phyloP scores from a whole-genome alignment of 2,329 filamentous ascomycete genomes.

The Calonectria henricotiae region DNA sequence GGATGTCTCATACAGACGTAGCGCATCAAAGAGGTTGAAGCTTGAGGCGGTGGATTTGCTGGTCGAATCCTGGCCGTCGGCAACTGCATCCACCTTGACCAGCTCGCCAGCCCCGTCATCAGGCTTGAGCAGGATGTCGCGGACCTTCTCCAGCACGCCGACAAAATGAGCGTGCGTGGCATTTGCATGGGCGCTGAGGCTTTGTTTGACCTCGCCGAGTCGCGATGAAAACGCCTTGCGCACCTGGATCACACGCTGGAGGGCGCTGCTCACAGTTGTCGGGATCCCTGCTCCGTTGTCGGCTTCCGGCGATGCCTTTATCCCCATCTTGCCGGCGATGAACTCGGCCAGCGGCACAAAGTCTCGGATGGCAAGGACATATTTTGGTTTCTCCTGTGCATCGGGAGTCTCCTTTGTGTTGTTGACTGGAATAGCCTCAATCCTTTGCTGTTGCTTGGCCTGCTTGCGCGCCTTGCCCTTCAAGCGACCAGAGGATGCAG shows the following conservation, averaged over 20 bases:
- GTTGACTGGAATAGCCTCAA: neutral
- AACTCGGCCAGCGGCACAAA: slow-evolving; percentile 26
- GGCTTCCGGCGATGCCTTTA: neutral
- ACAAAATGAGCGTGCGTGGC: slow-evolving; percentile 22
- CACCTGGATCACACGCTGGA: neutral
- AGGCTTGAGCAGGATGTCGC: slow-evolving; percentile 9
- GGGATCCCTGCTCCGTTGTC: neutral
- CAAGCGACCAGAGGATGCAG: slow-evolving; percentile 42
- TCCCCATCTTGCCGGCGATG: neutral
- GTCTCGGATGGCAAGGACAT: slow-evolving; percentile 21
- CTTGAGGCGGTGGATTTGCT: neutral
- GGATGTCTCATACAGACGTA: slow-evolving; percentile 19
- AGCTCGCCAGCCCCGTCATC: neutral
- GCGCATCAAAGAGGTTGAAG: slow-evolving; percentile 17
- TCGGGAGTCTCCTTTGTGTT: neutral
- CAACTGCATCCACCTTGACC: neutral
- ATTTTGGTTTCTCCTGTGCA: neutral
- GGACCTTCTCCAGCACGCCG: slow-evolving; percentile 13
- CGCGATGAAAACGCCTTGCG: slow-evolving; percentile 13
- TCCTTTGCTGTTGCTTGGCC: slow-evolving; percentile 1
- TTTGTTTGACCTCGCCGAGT: neutral
- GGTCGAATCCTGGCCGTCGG: neutral
- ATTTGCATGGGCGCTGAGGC: neutral
- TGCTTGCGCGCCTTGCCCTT: slow-evolving; percentile 49
- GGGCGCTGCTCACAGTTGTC: neutral